Evolutionary conservation across 2,329 filamentous ascomycete genomes (phyloP), one percentile per base, ranked within the genome.

Genomic region (Claviceps capensis): DNA sequence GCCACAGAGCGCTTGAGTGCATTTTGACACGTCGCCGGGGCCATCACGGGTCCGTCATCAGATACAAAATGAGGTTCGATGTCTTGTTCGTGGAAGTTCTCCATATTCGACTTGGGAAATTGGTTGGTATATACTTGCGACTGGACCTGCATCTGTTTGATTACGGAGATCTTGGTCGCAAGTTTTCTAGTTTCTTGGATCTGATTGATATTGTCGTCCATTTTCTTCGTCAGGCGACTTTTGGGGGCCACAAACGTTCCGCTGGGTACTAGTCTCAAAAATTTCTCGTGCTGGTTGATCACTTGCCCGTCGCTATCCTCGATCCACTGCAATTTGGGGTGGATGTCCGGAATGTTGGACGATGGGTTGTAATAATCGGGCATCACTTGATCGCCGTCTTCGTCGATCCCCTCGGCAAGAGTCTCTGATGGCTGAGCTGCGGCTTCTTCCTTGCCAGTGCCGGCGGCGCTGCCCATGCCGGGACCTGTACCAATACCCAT

Each of bases 101-200:
- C 85, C 1, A 86, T 86, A 56, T 95, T 88, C 63, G 95, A 95
- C 69, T 95, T 96, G 57, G 91, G 89, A 61, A 98, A 98, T 66
- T 98, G 93, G 63, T 98, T 98, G 62, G 90, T 86, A 65, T 98
- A 98, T 64, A 95, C 86, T 78, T 96, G 93, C 49, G 89, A 88
- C 67, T 98, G 93, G 51, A 97, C 81, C 69, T 98, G 93, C 93
- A 98, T 98, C 71, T 98, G 93, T 72, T 97, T 98, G 65, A 98
- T 93, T 55, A 98, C 88, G 48, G 88, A 85, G 65, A 98, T 95
- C 70, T 97, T 98, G 11, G 89, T 89, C 61, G 89, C 95, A 34
- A 98, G 78, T 65, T 96, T 97, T 59, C 93, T 79, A 0, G 93
- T 98, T 62, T 97, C 91, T 66, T 98, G 93, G 77, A 98, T 90